Conservation (phyloP, 2,329 filamentous ascomycete genomes). For the Alternaria arborescens region DNA sequence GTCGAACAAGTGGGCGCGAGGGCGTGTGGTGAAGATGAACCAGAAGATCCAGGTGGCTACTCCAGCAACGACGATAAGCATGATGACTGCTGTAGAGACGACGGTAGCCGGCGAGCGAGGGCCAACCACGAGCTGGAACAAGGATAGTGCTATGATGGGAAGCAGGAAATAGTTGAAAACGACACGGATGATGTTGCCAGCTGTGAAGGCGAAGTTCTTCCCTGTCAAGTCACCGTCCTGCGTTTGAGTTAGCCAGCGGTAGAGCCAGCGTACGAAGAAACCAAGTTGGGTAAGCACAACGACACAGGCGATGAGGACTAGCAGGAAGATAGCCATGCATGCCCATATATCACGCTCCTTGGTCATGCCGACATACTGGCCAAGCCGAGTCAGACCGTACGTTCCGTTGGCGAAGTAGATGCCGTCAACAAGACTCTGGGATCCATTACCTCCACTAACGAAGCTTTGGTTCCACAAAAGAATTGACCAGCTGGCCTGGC, state of each 20-base stretch:
- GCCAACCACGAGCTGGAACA: conserved; percentile 89
- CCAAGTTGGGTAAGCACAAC: conserved; percentile 76
- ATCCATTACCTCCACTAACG: conserved; percentile 72
- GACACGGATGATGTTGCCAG: conserved; percentile 71
- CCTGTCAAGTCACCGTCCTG: conserved; percentile 86
- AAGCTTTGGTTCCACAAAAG: conserved; percentile 95
- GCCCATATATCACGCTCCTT: conserved; percentile 85
- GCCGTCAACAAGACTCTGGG: conserved; percentile 77
- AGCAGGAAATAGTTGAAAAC: conserved; percentile 93
- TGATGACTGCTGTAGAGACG: conserved; percentile 77
- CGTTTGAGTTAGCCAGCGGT: conserved; percentile 73
- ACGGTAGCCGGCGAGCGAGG: conserved; percentile 71
- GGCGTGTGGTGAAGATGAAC: conserved; percentile 80
- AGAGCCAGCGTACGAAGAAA: conserved; percentile 79
- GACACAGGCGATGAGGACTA: conserved; percentile 75
- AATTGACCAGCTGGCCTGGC: conserved; percentile 85
- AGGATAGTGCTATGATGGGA: conserved; percentile 83
- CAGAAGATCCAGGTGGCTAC: conserved; percentile 82
- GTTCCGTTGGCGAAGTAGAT: conserved; percentile 82
- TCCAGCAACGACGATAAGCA: conserved; percentile 75
- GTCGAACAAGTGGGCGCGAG: conserved; percentile 89
- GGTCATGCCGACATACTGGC: conserved; percentile 83
- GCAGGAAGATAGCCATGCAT: conserved; percentile 90
- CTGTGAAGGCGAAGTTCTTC: conserved; percentile 87
- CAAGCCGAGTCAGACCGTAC: conserved; percentile 81